Conservation (phyloP, 352 stramenopile genomes). For the Pythium phragmiticola region DNA sequence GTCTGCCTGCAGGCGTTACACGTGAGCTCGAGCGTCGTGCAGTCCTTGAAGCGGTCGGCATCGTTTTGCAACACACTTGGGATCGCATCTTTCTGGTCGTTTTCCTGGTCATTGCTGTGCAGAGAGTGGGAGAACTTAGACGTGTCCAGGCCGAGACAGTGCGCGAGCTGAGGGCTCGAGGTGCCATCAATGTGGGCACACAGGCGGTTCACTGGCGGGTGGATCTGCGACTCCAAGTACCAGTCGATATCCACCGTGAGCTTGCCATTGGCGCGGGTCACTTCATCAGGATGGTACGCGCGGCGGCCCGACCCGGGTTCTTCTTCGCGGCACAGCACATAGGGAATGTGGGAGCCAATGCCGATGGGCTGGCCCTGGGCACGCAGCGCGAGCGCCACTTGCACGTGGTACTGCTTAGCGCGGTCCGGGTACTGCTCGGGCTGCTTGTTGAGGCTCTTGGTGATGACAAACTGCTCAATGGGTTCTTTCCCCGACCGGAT, state of each 20-base stretch:
- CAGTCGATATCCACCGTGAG: slow-evolving; percentile 95
- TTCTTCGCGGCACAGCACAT: slow-evolving; percentile 94
- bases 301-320: slow-evolving; percentile 67
- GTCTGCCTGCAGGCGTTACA: slow-evolving; percentile 65
- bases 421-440: slow-evolving; percentile 97
- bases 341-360: slow-evolving; percentile 98
- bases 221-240: slow-evolving; percentile 97
- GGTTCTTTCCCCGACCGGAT: slow-evolving; percentile 94
- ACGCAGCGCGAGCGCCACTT: slow-evolving; percentile 96
- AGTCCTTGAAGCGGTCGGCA: slow-evolving; percentile 88
- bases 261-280: slow-evolving; percentile 66
- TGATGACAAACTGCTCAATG: slow-evolving; percentile 99
- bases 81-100: slow-evolving; percentile 82
- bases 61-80: slow-evolving; percentile 88
- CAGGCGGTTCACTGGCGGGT: slow-evolving; percentile 97
- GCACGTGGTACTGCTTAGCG: slow-evolving; percentile 96
- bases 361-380: slow-evolving; percentile 95
- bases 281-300: slow-evolving; percentile 88
- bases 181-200: slow-evolving; percentile 99
- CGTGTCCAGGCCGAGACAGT: slow-evolving; percentile 96
- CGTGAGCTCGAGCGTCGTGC: slow-evolving; percentile 68
- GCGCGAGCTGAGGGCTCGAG: slow-evolving; percentile 91
- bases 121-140: slow-evolving; percentile 91
- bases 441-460: slow-evolving; percentile 99
- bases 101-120: slow-evolving; percentile 81